Conservation (phyloP, 2,329 filamentous ascomycete species). For the Diplodia mutila region DNA sequence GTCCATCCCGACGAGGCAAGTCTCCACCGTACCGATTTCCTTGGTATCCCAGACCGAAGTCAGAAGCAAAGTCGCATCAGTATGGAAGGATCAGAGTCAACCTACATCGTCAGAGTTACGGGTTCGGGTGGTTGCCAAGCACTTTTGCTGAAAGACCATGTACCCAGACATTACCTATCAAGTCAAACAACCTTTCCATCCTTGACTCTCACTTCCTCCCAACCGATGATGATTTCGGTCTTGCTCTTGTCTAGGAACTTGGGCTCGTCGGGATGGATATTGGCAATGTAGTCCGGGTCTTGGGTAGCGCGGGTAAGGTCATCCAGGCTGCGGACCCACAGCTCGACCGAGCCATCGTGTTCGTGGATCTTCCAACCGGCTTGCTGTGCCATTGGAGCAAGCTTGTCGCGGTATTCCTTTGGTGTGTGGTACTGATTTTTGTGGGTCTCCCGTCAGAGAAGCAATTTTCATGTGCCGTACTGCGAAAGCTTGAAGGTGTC, state of each 20-base stretch:
- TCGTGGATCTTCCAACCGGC: neutral
- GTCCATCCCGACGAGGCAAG: no score
- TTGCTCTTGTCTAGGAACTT: neutral
- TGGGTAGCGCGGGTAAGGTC: neutral
- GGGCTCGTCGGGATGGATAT: neutral
- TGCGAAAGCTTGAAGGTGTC: neutral
- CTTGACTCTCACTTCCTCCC: constrained; percentile 9
- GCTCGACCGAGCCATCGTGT: neutral
- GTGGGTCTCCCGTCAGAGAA: no score
- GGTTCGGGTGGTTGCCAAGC: no score
- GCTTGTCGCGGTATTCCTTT: neutral
- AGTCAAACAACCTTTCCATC: neutral
- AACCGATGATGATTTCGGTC: neutral
- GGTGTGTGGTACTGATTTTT: neutral
- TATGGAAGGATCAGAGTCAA: no score
- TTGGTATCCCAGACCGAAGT: no score
- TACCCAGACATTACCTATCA: no score
- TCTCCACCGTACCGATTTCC: no score
- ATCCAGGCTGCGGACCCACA: neutral
- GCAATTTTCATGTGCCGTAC: no score
- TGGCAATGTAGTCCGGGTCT: constrained; percentile 8
- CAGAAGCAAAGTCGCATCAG: no score
- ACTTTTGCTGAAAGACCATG: no score
- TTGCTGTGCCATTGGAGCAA: neutral
- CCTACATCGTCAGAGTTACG: no score